These are phyloP conservation scores for Hansenula lynferdii DNA, from an alignment of 1,139 yeast species.

Conservation along the genomic window DNA sequence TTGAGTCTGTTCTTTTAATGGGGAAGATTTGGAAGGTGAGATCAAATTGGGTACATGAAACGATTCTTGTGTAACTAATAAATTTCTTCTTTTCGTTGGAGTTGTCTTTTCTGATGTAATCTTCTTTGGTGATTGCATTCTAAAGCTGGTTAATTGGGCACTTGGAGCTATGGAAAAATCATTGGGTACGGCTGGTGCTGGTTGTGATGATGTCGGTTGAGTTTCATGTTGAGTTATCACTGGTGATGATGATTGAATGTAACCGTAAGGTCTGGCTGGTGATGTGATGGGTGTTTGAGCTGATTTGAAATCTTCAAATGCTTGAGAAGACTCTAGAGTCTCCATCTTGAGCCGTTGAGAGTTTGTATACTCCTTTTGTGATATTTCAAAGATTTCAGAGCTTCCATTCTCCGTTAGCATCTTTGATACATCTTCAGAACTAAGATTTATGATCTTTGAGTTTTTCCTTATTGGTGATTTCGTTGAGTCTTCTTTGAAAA, in stretches of 20 bases:
- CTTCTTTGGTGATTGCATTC: slow-evolving; percentile 16
- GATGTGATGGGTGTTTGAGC: slow-evolving; percentile 3
- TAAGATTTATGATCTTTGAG: neutral
- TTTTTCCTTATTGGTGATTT: neutral
- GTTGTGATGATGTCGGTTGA: neutral
- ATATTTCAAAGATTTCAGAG: slow-evolving; percentile 10
- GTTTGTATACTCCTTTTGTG: slow-evolving; percentile 12
- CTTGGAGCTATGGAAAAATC: slow-evolving; percentile 7
- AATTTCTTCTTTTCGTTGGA: slow-evolving; percentile 9
- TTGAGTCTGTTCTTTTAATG: slow-evolving; percentile 4
- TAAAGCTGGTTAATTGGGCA: slow-evolving; percentile 20
- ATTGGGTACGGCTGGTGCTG: neutral
- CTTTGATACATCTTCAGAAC: neutral
- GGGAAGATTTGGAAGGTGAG: slow-evolving; percentile 8
- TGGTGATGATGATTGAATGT: slow-evolving; percentile 13
- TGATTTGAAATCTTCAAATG: neutral
- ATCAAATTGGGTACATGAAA: slow-evolving; percentile 13
- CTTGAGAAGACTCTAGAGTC: neutral
- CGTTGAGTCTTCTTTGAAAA: neutral
- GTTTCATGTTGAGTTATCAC: slow-evolving; percentile 5
- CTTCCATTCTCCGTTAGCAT: neutral
- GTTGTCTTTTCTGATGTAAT: slow-evolving; percentile 2
- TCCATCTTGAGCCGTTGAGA: slow-evolving; percentile 8
- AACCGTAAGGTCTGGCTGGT: neutral
- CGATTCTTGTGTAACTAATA: slow-evolving; percentile 11